phyloP scores from a whole-genome alignment of 2,329 filamentous ascomycete genomes.

The Leptoxyphium fumago region DNA sequence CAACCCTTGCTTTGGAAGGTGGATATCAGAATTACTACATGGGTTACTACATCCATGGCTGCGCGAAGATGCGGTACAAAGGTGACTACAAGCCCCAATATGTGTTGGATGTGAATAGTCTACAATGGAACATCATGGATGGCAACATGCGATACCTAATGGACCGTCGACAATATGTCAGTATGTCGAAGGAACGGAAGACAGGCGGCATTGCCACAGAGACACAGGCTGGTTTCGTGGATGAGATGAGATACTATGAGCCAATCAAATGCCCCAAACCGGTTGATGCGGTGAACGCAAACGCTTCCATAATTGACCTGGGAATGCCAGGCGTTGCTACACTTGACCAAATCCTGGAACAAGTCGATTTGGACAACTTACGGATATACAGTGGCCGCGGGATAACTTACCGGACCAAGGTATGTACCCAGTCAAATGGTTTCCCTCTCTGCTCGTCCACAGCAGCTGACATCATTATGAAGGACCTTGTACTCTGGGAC shows the following conservation, averaged over 20 bases:
- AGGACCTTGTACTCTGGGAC: slow-evolving; percentile 47
- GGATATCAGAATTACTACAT: slow-evolving; percentile 69
- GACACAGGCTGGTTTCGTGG: neutral
- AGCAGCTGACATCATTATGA: slow-evolving; percentile 1
- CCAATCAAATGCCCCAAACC: slow-evolving; percentile 10
- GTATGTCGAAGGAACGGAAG: slow-evolving; percentile 23
- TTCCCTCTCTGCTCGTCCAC: neutral
- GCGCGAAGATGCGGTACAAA: slow-evolving; percentile 76
- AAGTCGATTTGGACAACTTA: slow-evolving; percentile 45
- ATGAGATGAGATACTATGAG: neutral
- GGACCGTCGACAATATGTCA: slow-evolving; percentile 42
- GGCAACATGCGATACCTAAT: slow-evolving; percentile 24
- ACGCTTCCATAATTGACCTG: slow-evolving; percentile 41
- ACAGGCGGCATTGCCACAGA: neutral
- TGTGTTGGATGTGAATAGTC: slow-evolving; percentile 48
- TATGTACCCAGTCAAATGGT: slow-evolving; percentile 8
- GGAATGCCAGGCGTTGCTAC: slow-evolving; percentile 54
- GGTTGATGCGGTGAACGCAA: slow-evolving; percentile 19
- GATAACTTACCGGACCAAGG: slow-evolving; percentile 19
- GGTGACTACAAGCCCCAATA: slow-evolving; percentile 62
- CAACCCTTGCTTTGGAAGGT: slow-evolving; percentile 51
- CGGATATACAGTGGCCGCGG: slow-evolving; percentile 33
- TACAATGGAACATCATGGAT: slow-evolving; percentile 18
- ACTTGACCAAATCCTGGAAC: slow-evolving; percentile 34
- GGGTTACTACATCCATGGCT: slow-evolving; percentile 71